phyloP scores from a whole-genome alignment of 2,329 filamentous ascomycete species.

The Microcyclosporella mali region DNA sequence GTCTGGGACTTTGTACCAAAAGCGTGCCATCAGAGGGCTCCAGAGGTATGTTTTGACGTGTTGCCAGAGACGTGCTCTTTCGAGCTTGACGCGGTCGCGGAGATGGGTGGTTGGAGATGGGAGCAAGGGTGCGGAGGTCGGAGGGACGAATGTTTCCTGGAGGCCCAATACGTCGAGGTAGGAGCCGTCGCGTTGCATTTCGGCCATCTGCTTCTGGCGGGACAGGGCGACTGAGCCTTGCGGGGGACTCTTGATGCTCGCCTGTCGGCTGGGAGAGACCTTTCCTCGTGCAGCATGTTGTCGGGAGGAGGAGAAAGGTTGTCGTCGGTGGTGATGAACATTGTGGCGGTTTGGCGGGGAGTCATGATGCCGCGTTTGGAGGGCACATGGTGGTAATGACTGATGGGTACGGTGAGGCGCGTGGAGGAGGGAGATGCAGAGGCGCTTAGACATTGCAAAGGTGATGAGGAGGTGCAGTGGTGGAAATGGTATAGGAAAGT shows the following conservation, averaged over 20 bases:
- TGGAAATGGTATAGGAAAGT: neutral
- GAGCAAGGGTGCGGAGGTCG: slow-evolving; percentile 17
- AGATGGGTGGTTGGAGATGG: slow-evolving; percentile 17
- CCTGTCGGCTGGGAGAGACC: slow-evolving; percentile 4
- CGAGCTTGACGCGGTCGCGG: slow-evolving; percentile 5
- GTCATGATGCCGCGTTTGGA: slow-evolving; percentile 5
- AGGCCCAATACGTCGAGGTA: slow-evolving; percentile 35
- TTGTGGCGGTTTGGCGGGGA: slow-evolving; percentile 8
- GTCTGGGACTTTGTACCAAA: slow-evolving; percentile 13
- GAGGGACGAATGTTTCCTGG: slow-evolving; percentile 32
- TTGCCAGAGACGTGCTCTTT: too few species aligned
- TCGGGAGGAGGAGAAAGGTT: slow-evolving; percentile 17
- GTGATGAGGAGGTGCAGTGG: neutral
- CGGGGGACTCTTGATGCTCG: slow-evolving; percentile 17
- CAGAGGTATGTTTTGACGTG: slow-evolving; percentile 3
- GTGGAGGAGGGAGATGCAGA: slow-evolving; percentile 16
- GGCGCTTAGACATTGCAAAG: slow-evolving; percentile 19
- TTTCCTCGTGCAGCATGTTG: slow-evolving; percentile 5
- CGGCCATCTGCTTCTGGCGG: slow-evolving; percentile 28
- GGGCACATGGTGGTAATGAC: slow-evolving; percentile 8
- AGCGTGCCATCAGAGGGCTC: neutral
- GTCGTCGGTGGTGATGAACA: slow-evolving; percentile 7
- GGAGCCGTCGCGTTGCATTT: slow-evolving; percentile 28
- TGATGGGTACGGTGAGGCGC: slow-evolving; percentile 10
- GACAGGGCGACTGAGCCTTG: slow-evolving; percentile 37